Evolutionary conservation across 2,329 filamentous ascomycete species (phyloP), one percentile per base, ranked within the genome.

Genomic region (Corniculantispora saksenae): DNA sequence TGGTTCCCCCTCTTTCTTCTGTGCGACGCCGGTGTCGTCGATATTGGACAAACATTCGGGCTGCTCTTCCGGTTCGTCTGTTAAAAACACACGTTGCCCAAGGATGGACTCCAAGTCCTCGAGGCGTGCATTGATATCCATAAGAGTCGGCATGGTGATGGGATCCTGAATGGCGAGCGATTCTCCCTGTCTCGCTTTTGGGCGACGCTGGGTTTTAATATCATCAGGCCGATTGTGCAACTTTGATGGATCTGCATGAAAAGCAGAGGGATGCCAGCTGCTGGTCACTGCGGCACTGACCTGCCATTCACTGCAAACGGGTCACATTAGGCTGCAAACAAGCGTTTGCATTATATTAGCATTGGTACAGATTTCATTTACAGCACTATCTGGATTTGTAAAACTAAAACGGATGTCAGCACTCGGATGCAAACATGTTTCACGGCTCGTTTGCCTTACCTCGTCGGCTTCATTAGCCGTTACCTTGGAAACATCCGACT

Each of bases 401-500:
- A 67, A 79, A 79, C 77, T 79, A 58, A 38, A 9, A 45, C 38
- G 56, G 27, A 12, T 15, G 69, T 78, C 67, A 78, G 74, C 64
- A 69, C 64, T 13, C 40, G 45, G 59, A 38, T 50, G 9, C 17
- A 19, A 19, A 17, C 6, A 12, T n/a, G 54, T 45, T 27, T n/a
- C 19, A 35, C 1, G 21, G 23, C n/a, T 9, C 35, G 38, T 48
- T 50, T 21, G 45, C 60, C 77, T 73, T 69, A 86, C 85, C 80
- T 87, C 83, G 61, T 82, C 85, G n/a, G 91, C 93, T 71, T 94
- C 90, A 53, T 91, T 87, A 60, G 87, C 84, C 0, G 84, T 86
- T 5, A 94, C 86, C 35, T 86, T 81, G 1, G 91, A 93, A 21
- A 82, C 79, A 51, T 91, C 87, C 2, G 84, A 86, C 71, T 87